These are phyloP conservation scores for Curvularia hawaiiensis DNA, from an alignment of 2,329 filamentous ascomycete species.

Conservation along the genomic window DNA sequence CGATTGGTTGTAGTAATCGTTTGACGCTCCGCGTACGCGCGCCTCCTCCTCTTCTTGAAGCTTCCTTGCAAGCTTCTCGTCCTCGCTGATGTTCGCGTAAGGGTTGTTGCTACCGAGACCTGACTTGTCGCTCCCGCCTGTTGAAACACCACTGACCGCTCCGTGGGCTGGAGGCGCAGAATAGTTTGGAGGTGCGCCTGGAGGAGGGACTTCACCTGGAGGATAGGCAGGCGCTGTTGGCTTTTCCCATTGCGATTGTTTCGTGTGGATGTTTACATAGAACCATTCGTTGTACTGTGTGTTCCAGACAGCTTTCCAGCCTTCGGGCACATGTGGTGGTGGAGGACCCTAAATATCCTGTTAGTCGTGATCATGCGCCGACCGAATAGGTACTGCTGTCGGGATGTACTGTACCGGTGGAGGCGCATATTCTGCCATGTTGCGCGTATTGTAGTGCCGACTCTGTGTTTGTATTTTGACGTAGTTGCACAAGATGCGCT, in stretches of 20 bases:
- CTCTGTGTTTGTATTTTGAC: neutral
- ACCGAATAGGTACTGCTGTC: slow-evolving; percentile 4
- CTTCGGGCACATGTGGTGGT: slow-evolving; percentile 69
- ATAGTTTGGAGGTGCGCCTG: slow-evolving; percentile 73
- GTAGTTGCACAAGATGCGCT: neutral
- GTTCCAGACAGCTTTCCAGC: slow-evolving; percentile 87
- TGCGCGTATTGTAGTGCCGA: neutral
- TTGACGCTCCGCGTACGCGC: slow-evolving; percentile 50
- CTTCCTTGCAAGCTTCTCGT: slow-evolving; percentile 74
- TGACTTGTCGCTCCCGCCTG: slow-evolving; percentile 53
- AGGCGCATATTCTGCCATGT: slow-evolving; percentile 45
- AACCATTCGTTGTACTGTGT: slow-evolving; percentile 90
- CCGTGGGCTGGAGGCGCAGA: slow-evolving; percentile 48
- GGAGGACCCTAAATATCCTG: slow-evolving; percentile 53
- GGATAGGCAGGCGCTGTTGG: slow-evolving; percentile 72
- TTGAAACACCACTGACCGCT: slow-evolving; percentile 41
- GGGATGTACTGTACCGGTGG: slow-evolving; percentile 35
- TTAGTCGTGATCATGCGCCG: slow-evolving; percentile 14
- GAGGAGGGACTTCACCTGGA: slow-evolving; percentile 52
- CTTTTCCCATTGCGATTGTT: slow-evolving; percentile 88
- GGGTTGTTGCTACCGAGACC: slow-evolving; percentile 68
- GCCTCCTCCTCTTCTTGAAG: slow-evolving; percentile 85
- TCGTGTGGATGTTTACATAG: slow-evolving; percentile 88
- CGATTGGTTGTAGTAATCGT: slow-evolving; percentile 52
- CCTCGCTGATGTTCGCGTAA: slow-evolving; percentile 65